Evolutionary conservation across 805 yeast species (phyloP).

Genomic region (Nakazawaea populi): DNA sequence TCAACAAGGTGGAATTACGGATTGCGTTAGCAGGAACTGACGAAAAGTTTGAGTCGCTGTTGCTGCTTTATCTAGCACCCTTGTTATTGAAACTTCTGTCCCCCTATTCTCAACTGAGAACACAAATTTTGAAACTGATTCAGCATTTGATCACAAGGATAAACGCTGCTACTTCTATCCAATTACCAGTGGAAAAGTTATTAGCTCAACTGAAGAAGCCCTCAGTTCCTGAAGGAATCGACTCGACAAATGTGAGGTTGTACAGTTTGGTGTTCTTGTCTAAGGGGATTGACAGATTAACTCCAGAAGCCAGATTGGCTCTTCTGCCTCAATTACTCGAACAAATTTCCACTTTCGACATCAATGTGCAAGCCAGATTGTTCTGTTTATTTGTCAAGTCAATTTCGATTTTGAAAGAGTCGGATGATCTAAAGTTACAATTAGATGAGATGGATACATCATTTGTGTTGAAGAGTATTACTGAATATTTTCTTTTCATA

Average conservation of each 20-base stretch:
- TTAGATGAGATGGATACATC: constrained; percentile 31
- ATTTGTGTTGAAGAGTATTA: constrained; percentile 41
- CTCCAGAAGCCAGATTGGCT: constrained; percentile 26
- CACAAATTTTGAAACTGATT: constrained; percentile 59
- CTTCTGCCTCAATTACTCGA: constrained; percentile 43
- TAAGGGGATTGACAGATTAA: constrained; percentile 57
- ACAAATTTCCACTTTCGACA: constrained; percentile 35
- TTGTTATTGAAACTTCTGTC: constrained; percentile 74
- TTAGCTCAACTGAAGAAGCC: constrained; percentile 60
- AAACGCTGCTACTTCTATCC: constrained; percentile 45
- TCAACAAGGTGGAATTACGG: constrained; percentile 76
- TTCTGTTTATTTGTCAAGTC: constrained; percentile 57
- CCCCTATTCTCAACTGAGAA: constrained; percentile 56
- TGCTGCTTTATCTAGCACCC: constrained; percentile 68
- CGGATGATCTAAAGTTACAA: constrained; percentile 25
- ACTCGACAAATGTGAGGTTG: constrained; percentile 46
- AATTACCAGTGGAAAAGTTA: constrained; percentile 59
- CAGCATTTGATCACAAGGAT: constrained; percentile 65
- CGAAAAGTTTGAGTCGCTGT: constrained; percentile 51
- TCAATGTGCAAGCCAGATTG: constrained; percentile 44
- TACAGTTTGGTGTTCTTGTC: constrained; percentile 64
- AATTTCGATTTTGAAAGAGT: constrained; percentile 34
- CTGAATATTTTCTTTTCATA: constrained; percentile 51
- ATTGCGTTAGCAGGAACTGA: constrained; percentile 72
- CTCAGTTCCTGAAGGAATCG: constrained; percentile 32